Base-by-base conservation (phyloP, 208 protist genomes). In the Plasmodiophora brassicae region DNA sequence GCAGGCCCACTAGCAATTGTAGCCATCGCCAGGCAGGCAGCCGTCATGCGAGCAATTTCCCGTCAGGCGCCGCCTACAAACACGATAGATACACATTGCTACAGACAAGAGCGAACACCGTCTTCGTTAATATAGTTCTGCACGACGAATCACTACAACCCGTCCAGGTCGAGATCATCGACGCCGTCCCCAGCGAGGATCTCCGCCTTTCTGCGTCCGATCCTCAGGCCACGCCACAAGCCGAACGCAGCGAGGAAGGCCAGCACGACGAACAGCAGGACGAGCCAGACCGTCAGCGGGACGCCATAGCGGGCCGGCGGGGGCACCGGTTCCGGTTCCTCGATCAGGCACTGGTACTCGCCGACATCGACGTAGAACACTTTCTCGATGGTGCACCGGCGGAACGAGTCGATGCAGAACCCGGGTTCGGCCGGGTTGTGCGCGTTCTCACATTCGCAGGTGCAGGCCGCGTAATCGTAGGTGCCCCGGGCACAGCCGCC, bases 371-470 rank as follows among this genome's bases (percentile, higher is more conserved):
- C n/a, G 14, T 32, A 14, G n/a, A 36, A 78, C 5, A 32, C n/a
- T 8, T n/a, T 78, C n/a, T 78, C 65, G 20, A 78, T 38, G n/a
- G 65, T 78, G n/a, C 65, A 78, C 5, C 65, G 65, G 32, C 41
- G 65, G 65, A 44, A 78, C 20, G 32, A 44, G n/a, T 78, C 65
- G n/a, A 78, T 32, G n/a, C 65, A 78, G 65, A 78, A 78, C n/a
- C 65, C 65, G n/a, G 65, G 65, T 8, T 44, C 5, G 5, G 20
- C 5, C 14, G 32, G 65, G n/a, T 78, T 78, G n/a, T 78, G 32
- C 10, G 32, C 41, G 65, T 78, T 78, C n/a, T 78, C 65, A 38
- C 65, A 78, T 36, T 38, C 41, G n/a, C 65, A 78, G 14, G n/a
- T 78, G 65, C 65, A 78, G 5, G 5, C 65, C 5, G 5, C n/a